Percentiles rank a stretch among this genome's conserved stretches.
Evolutionary conservation across 495 filamentous ascomycete species (phyloP).

Genomic region (Parathielavia hyrcaniae): DNA sequence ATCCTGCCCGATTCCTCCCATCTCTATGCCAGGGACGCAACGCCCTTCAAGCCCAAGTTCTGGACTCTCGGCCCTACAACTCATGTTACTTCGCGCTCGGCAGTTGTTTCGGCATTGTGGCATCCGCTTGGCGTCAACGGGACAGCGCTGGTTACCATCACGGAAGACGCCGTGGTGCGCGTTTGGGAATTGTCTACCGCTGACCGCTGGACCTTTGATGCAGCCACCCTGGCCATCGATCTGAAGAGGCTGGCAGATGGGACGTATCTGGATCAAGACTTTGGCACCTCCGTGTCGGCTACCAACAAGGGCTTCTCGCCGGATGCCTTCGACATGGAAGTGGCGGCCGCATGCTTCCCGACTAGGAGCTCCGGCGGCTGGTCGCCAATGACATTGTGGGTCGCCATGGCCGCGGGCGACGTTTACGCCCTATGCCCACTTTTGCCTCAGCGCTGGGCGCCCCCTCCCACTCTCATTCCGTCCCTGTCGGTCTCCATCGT

Average conservation of each 20-base stretch:
- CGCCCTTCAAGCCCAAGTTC: slow-evolving; percentile 67
- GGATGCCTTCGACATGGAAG: slow-evolving; percentile 79
- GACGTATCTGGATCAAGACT: slow-evolving; percentile 66
- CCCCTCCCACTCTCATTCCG: slow-evolving; percentile 66
- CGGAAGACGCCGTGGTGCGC: slow-evolving; percentile 74
- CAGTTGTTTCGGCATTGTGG: slow-evolving; percentile 73
- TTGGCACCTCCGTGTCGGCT: slow-evolving; percentile 60
- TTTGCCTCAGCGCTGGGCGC: slow-evolving; percentile 73
- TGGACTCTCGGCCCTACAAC: slow-evolving; percentile 82
- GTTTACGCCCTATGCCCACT: slow-evolving; percentile 88
- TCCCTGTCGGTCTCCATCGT: slow-evolving; percentile 69
- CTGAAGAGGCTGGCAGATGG: slow-evolving; percentile 76
- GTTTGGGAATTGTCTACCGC: slow-evolving; percentile 78
- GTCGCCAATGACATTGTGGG: slow-evolving; percentile 87
- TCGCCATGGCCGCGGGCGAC: slow-evolving; percentile 82
- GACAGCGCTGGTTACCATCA: slow-evolving; percentile 74
- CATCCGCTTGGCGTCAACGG: slow-evolving; percentile 73
- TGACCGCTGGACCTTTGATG: slow-evolving; percentile 77
- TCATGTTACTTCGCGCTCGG: slow-evolving; percentile 74
- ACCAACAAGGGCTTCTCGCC: slow-evolving; percentile 76
- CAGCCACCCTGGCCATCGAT: slow-evolving; percentile 73
- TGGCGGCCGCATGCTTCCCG: slow-evolving; percentile 77
- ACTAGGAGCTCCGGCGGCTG: slow-evolving; percentile 71
- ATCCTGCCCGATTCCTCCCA: slow-evolving; percentile 70
- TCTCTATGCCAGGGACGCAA: slow-evolving; percentile 55